Evolutionary conservation across 2,329 filamentous ascomycete species (phyloP), one percentile per base, ranked within the genome.

Genomic region (Saccharata proteae): DNA sequence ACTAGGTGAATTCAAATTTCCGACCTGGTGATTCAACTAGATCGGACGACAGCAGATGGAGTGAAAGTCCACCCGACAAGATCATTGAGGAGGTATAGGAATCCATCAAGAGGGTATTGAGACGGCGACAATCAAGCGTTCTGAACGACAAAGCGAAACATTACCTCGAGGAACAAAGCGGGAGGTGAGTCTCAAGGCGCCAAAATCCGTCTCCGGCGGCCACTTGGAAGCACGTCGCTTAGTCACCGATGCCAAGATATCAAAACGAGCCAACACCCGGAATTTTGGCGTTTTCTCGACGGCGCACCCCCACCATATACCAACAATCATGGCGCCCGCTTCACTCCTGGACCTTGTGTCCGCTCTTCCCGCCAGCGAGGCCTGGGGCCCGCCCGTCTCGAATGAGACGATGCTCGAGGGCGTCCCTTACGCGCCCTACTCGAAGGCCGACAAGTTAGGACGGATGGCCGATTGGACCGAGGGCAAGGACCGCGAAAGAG

Each of bases 381-480:
- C 54, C 42, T 98, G 90, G 90, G 90, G 90, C 38, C 88, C 88
- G 32, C 59, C 80, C 39, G 74, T 80, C 45, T 80, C 85, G 38
- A 74, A 65, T 48, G 83, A 93, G 57, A 93, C 83, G 42, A 93
- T 82, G 40, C 73, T 96, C 49, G 78, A 93, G 55, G 90, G 90
- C 55, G 84, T 96, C 29, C 90, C 90, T 22, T 98, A 94, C 59
- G 90, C 90, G 47, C 90, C 90, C 39, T 98, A 90, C 69, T 94
- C 86, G 45, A 98, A 98, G 64, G 85, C 84, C 56, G 90, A 98
- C 68, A 96, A 94, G 71, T 70, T 98, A 38, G 90, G 90, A 52
- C 86, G 90, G 58, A 96, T 98, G 86, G 90, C 90, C 39, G 90
- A 98, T 68, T 98, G 90, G 90, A 93, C 86, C 28, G 90, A 94